These are phyloP conservation scores for Xylogone sp. DNA, from an alignment of 2,329 filamentous ascomycete species.

Conservation along the genomic window DNA sequence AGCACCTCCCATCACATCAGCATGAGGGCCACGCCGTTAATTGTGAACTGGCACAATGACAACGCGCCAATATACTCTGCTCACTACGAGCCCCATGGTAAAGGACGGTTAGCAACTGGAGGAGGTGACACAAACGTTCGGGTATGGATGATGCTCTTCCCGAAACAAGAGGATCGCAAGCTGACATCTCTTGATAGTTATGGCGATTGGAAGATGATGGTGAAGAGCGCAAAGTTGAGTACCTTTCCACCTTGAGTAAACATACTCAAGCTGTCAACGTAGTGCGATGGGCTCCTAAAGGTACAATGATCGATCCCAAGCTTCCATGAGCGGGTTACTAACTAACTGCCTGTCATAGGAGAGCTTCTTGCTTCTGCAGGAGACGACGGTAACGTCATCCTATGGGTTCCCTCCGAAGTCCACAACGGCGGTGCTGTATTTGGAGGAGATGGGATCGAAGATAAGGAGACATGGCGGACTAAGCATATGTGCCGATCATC, in stretches of 20 bases:
- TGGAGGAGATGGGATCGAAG: slow-evolving; percentile 81
- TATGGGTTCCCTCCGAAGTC: slow-evolving; percentile 88
- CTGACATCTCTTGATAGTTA: slow-evolving; percentile 50
- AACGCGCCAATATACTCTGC: slow-evolving; percentile 96
- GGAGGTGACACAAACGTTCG: slow-evolving; percentile 96
- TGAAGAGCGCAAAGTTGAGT: slow-evolving; percentile 84
- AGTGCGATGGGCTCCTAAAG: slow-evolving; percentile 91
- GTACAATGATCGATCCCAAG: slow-evolving; percentile 42
- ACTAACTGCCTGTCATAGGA: slow-evolving; percentile 46
- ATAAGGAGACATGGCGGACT: slow-evolving; percentile 94
- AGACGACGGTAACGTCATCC: slow-evolving; percentile 93
- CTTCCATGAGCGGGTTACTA: background rate
- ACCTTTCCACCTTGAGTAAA: slow-evolving; percentile 85
- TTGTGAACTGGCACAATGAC: slow-evolving; percentile 98
- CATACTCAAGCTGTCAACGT: slow-evolving; percentile 98
- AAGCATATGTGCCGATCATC: slow-evolving; percentile 97
- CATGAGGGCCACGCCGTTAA: slow-evolving; percentile 96
- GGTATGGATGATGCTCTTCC: slow-evolving; percentile 45
- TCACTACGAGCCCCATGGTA: slow-evolving; percentile 91
- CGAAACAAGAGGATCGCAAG: slow-evolving; percentile 25
- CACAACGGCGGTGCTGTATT: slow-evolving; percentile 60
- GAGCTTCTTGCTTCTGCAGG: slow-evolving; percentile 92
- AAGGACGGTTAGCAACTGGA: slow-evolving; percentile 86
- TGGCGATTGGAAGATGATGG: slow-evolving; percentile 87
- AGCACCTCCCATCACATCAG: slow-evolving; percentile 14